phyloP scores from a whole-genome alignment of 148 eudicot genomes.

The Rhododendron vialii region DNA sequence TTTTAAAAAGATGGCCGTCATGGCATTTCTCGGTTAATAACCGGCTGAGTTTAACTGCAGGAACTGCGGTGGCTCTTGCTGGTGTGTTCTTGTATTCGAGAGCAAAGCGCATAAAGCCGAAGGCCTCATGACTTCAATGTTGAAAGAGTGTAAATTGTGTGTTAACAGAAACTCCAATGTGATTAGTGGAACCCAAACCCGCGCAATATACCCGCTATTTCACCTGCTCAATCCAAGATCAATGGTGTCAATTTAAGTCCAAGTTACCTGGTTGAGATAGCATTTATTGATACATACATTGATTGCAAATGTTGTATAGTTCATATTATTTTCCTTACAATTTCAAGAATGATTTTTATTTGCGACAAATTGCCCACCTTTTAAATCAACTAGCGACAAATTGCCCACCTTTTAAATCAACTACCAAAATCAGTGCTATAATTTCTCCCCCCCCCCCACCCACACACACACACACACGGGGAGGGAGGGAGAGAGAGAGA shows the following conservation, averaged over 20 bases:
- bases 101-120: conserved; percentile 58
- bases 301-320: not conserved
- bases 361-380: not conserved
- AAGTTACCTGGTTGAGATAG: not conserved
- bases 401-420: not conserved
- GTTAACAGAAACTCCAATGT: not conserved
- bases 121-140: conserved; percentile 23
- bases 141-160: not conserved
- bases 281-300: not conserved
- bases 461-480: too few relatives aligned
- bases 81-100: conserved; percentile 80
- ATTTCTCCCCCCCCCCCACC: too few relatives aligned
- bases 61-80: conserved; percentile 73
- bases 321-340: not conserved
- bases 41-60: conserved; percentile 31
- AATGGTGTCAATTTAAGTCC: not conserved
- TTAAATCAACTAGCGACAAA: too few relatives aligned
- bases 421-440: not conserved
- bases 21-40: not conserved
- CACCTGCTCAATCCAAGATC: not conserved
- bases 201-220: not conserved
- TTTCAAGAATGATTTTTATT: not conserved
- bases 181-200: not conserved
- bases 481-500: not conserved
- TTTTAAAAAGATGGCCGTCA: not conserved